These are phyloP conservation scores for Flammula alnicola DNA, from an alignment of 1,284 basidiomycete genomes.

Conservation along the genomic window DNA sequence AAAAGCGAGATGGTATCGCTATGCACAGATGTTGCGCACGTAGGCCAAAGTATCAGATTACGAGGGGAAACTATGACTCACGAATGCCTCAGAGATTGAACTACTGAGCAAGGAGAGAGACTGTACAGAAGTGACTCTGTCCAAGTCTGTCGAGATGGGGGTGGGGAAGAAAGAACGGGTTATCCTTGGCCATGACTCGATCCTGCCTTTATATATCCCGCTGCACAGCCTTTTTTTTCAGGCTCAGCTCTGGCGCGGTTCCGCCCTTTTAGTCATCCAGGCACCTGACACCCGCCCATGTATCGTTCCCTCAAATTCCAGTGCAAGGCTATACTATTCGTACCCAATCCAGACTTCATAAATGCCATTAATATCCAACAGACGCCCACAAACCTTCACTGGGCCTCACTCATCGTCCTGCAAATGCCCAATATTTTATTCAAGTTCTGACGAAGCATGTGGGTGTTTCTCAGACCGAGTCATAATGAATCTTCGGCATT, in stretches of 20 bases:
- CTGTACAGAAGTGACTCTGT: constrained; percentile 28
- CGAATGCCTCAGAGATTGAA: constrained; percentile 27
- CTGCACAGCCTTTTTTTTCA: constrained; percentile 35
- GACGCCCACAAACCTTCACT: neutral
- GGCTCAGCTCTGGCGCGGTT: constrained; percentile 31
- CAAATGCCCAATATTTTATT: constrained; percentile 1
- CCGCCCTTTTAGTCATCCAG: constrained; percentile 21
- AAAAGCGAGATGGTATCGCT: constrained; percentile 17
- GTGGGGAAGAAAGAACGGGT: constrained; percentile 27
- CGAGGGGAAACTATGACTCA: constrained; percentile 34
- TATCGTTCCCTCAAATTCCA: constrained; percentile 5
- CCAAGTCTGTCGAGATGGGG: constrained; percentile 27
- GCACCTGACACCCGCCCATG: constrained; percentile 2
- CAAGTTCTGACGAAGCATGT: constrained; percentile 1
- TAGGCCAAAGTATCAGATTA: constrained; percentile 29
- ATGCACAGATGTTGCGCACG: constrained; percentile 24
- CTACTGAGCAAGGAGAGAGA: constrained; percentile 24
- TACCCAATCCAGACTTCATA: neutral
- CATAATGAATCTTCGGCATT: constrained; percentile 22
- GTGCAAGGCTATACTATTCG: constrained; percentile 12
- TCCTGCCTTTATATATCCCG: constrained; percentile 28
- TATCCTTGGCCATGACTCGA: constrained; percentile 33
- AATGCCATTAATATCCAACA: neutral
- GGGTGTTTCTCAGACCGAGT: constrained; percentile 30
- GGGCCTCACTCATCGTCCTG: neutral